phyloP scores from a whole-genome alignment of 495 filamentous ascomycete species.

The Hyaloscypha finlandica region DNA sequence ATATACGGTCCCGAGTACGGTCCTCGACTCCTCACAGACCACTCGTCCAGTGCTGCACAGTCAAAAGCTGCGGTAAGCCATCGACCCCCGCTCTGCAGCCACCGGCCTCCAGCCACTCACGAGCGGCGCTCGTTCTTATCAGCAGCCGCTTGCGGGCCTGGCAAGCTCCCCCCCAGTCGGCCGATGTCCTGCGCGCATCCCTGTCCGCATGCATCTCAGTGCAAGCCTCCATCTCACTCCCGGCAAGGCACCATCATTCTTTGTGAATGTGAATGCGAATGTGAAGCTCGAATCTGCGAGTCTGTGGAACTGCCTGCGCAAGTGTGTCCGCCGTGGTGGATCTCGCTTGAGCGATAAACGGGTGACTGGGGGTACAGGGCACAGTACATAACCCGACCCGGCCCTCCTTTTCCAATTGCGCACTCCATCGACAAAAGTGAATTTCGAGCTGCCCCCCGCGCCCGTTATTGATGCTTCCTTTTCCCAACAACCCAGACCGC shows the following conservation, averaged over 20 bases:
- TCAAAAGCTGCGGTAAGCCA: background rate
- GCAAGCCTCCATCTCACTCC: background rate
- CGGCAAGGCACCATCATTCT: background rate
- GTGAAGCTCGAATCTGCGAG: background rate
- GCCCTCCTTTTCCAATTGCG: background rate
- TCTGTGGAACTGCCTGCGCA: background rate
- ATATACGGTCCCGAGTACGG: too few species aligned
- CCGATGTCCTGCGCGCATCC: background rate
- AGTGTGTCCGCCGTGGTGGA: background rate
- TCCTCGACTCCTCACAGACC: too few species aligned
- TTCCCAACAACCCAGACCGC: background rate
- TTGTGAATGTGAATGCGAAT: too few species aligned
- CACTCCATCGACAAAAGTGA: background rate
- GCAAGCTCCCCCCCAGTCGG: background rate
- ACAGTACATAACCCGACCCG: background rate
- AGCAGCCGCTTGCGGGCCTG: background rate
- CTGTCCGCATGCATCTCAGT: background rate
- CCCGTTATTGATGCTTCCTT: background rate
- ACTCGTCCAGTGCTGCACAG: too few species aligned
- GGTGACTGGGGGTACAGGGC: background rate
- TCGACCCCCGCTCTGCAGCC: background rate
- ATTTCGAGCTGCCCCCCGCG: background rate
- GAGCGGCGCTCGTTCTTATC: background rate
- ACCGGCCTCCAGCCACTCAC: background rate
- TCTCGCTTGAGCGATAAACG: background rate